Percentiles rank a stretch among this genome's conserved stretches.
These are phyloP conservation scores for Boeremia exigua DNA, from an alignment of 2,329 filamentous ascomycete genomes.

Conservation along the genomic window DNA sequence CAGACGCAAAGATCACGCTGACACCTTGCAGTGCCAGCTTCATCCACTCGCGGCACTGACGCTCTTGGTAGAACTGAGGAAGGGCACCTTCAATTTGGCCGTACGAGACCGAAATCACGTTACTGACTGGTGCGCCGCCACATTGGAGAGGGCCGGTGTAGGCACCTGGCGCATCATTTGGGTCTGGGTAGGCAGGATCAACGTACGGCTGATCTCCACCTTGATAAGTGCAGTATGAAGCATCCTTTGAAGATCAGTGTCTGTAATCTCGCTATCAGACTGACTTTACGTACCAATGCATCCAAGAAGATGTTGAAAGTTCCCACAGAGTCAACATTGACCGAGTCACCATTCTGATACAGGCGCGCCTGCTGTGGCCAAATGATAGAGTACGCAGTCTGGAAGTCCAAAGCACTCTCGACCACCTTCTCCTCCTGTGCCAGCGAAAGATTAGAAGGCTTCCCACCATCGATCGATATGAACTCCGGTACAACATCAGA, in stretches of 20 bases:
- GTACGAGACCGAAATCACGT: slow-evolving; percentile 61
- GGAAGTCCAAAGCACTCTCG: slow-evolving; percentile 26
- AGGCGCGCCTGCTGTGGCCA: slow-evolving; percentile 23
- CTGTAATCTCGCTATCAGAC: not conserved
- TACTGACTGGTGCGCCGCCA: slow-evolving; percentile 54
- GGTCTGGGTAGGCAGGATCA: slow-evolving; percentile 23
- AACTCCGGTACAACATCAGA: slow-evolving; percentile 30
- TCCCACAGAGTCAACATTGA: slow-evolving; percentile 20
- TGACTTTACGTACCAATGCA: slow-evolving; percentile 14
- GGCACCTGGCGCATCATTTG: slow-evolving; percentile 22
- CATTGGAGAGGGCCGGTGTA: slow-evolving; percentile 40
- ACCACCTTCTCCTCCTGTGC: slow-evolving; percentile 46
- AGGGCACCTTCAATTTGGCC: slow-evolving; percentile 60
- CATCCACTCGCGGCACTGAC: slow-evolving; percentile 56
- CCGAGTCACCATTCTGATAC: slow-evolving; percentile 25
- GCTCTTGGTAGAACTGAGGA: slow-evolving; percentile 55
- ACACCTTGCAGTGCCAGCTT: slow-evolving; percentile 54
- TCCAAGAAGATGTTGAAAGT: slow-evolving; percentile 29
- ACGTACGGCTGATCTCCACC: slow-evolving; percentile 25
- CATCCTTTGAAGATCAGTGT: slow-evolving; percentile 10
- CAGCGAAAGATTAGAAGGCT: slow-evolving; percentile 50
- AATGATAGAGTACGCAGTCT: slow-evolving; percentile 28
- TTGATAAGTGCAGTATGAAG: slow-evolving; percentile 27
- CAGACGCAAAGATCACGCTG: slow-evolving; percentile 56
- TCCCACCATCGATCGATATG: slow-evolving; percentile 37